Evolutionary conservation across 2,329 filamentous ascomycete species (phyloP).

Genomic region (Gliomastix tumulicola): DNA sequence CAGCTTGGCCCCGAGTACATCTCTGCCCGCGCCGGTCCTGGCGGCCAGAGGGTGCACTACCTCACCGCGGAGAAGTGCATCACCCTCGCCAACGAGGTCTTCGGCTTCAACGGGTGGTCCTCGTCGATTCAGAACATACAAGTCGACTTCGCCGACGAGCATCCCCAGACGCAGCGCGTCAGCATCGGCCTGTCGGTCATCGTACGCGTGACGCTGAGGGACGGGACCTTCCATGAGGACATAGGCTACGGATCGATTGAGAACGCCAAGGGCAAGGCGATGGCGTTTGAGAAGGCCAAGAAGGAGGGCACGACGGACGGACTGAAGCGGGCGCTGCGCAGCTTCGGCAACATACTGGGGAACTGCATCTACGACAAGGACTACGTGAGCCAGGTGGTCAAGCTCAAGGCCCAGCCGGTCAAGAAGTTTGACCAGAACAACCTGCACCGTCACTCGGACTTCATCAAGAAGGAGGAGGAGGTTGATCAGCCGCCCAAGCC

Average conservation of each 20-base stretch:
- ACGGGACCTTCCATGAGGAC: constrained; percentile 97
- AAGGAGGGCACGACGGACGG: constrained; percentile 96
- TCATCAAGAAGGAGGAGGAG: constrained; percentile 50
- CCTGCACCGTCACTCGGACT: constrained; percentile 76
- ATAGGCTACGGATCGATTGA: constrained; percentile 96
- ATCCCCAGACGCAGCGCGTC: constrained; percentile 68
- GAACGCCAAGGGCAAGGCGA: constrained; percentile 90
- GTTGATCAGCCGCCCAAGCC: constrained; percentile 9
- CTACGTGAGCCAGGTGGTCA: constrained; percentile 83
- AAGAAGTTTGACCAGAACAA: constrained; percentile 72
- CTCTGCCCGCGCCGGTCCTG: constrained; percentile 75
- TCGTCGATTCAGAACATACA: constrained; percentile 92
- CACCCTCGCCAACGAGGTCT: constrained; percentile 87
- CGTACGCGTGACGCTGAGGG: constrained; percentile 79
- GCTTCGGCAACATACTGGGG: constrained; percentile 93
- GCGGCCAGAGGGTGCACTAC: constrained; percentile 84
- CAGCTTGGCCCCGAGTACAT: constrained; percentile 96
- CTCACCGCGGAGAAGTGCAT: constrained; percentile 96
- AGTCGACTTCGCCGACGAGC: constrained; percentile 92
- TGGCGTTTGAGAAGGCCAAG: constrained; percentile 96
- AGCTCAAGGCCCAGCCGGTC: constrained; percentile 69
- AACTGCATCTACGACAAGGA: constrained; percentile 98
- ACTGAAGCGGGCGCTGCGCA: constrained; percentile 80
- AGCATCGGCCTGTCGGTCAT: constrained; percentile 85
- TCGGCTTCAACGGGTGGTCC: constrained; percentile 97